Base-by-base conservation (phyloP, 140 eudicot species). In the Erigeron philadelphicus region DNA sequence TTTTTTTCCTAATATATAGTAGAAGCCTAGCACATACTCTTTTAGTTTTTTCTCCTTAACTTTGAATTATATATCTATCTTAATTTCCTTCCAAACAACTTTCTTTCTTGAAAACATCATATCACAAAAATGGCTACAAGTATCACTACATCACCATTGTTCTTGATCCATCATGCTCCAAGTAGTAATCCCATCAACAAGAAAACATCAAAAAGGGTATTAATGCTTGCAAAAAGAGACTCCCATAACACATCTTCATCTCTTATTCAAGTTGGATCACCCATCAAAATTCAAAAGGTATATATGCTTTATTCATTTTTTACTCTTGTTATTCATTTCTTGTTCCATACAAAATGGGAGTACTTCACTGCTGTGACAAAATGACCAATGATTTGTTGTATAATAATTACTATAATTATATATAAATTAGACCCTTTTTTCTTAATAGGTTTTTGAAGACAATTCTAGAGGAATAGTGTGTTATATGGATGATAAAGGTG, bases 361-460 rank as follows among this genome's bases (percentile, higher is more conserved):
- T 21, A 21, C 25, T 21, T 21, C 25, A 1, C 25, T 21, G 38
- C 38, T 31, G 3, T 31, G 38, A 31, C 0, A 31, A 31, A 31
- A 31, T 31, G 38, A 31, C 38, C 3, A 31, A 31, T 4, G 38
- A 31, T 31, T 31, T 31, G 38, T 31, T 31, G 3, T 31, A 31
- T 31, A 31, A 31, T 31, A 31, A 31, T 31, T 1, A 31, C 38
- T 46, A 47, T 21, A 11, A 19, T 12, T 13, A 25, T 40, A 56
- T 8, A 3, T 8, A 19, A 9, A n/a, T n/a, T n/a, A 21, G 25
- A 43, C 31, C 44, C 5, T 38, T 45, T 19, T 13, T 70, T 12
- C 2, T 75, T 53, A 9, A 60, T 49, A 85, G 93, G 87, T 87
- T 43, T 90, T 84, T 58, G 97, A 90, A 82, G 97, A 90, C 75